Conservation (phyloP, 257 asterid species). For the Solanum lycopersicoides region DNA sequence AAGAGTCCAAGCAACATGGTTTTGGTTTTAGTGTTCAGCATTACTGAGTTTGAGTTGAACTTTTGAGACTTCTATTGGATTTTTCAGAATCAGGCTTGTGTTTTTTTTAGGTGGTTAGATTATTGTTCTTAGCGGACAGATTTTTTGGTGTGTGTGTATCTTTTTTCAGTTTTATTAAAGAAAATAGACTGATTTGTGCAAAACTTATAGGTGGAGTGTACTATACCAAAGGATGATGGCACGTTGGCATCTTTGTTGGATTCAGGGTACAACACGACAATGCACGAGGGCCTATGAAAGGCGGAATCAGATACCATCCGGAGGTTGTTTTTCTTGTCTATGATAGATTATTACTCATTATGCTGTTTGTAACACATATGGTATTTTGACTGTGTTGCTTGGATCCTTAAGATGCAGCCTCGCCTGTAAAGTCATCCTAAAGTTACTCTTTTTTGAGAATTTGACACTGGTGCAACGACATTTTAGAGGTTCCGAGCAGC, state of each 20-base stretch:
- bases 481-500: background rate
- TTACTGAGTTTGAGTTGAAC: background rate
- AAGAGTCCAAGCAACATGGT: background rate
- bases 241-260: slow-evolving; percentile 79
- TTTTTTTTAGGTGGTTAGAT: background rate
- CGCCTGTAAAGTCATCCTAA: too few relatives aligned
- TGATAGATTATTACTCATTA: background rate
- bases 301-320: slow-evolving; percentile 94
- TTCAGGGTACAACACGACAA: slow-evolving; percentile 91
- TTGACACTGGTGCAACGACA: background rate
- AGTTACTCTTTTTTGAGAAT: background rate
- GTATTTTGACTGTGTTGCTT: background rate
- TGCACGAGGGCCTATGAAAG: slow-evolving; percentile 97
- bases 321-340: slow-evolving; percentile 36
- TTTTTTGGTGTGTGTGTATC: background rate
- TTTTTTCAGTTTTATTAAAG: background rate
- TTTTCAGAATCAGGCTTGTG: background rate
- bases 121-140: background rate
- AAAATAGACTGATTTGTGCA: background rate
- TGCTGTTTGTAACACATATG: background rate
- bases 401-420: too few relatives aligned
- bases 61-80: background rate
- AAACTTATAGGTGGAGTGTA: slow-evolving; percentile 71
- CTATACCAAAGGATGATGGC: slow-evolving; percentile 93
- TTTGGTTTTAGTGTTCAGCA: background rate